A percentile compares a stretch with the other conserved stretches of the same genome.
phyloP scores from a whole-genome alignment of 177 flowering plant species.

The Tripterygium wilfordii region DNA sequence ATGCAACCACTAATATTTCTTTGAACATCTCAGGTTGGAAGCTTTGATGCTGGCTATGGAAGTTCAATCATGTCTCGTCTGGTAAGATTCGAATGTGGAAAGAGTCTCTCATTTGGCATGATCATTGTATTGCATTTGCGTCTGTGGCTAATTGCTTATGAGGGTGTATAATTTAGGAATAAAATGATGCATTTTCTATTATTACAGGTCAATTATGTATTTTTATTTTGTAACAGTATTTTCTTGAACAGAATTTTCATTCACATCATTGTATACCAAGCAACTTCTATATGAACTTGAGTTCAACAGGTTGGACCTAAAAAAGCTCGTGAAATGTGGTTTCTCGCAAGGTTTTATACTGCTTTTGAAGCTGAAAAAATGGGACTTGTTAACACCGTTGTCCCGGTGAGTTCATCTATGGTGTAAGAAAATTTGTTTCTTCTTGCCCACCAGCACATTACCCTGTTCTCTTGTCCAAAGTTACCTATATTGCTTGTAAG shows the following conservation, averaged over 20 bases:
- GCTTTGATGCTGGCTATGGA: constrained; percentile 99
- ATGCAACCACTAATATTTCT: too few species aligned
- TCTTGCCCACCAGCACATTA: not conserved
- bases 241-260: not conserved
- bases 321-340: constrained; percentile 98
- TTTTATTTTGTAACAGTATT: too few species aligned
- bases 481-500: not conserved
- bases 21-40: constrained; percentile 91
- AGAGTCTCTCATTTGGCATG: too few species aligned
- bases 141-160: too few species aligned
- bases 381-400: constrained; percentile 91
- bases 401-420: constrained; percentile 57
- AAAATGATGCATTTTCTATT: too few species aligned
- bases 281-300: not conserved
- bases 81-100: constrained; percentile 44
- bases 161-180: too few species aligned
- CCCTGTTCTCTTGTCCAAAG: not conserved
- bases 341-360: constrained; percentile 75
- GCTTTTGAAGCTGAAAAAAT: constrained; percentile 90
- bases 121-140: too few species aligned
- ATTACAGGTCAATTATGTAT: too few species aligned
- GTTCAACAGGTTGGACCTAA: constrained; percentile 81
- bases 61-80: constrained; percentile 92
- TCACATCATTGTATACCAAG: not conserved
- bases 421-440: not conserved